These are phyloP conservation scores for Bonia amplexicaulis DNA, from an alignment of 176 grass and related monocot species.

Conservation along the genomic window DNA sequence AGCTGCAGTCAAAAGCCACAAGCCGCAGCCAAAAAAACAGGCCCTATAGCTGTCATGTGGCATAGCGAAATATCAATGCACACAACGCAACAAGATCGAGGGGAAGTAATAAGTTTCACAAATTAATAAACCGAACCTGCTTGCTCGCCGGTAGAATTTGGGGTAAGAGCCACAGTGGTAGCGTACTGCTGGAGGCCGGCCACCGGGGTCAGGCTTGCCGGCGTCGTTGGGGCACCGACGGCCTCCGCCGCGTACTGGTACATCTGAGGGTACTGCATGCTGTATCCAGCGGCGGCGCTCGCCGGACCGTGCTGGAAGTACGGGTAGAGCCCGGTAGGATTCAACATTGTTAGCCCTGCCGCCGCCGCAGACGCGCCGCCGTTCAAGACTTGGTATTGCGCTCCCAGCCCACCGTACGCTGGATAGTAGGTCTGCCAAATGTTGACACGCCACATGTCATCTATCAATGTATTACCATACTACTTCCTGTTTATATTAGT, in stretches of 20 bases:
- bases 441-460: not conserved
- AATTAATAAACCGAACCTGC: constrained; percentile 18
- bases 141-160: not conserved
- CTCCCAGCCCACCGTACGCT: constrained; percentile 6
- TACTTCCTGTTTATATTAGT: too few relatives aligned
- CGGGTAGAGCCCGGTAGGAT: constrained; percentile 14
- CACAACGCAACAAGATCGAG: not conserved
- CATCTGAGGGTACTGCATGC: constrained; percentile 35
- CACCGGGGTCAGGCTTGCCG: not conserved
- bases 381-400: constrained; percentile 21
- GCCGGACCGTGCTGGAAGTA: constrained; percentile 17
- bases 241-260: constrained; percentile 28
- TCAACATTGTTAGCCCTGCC: constrained; percentile 21
- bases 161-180: not conserved
- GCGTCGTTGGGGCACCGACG: not conserved
- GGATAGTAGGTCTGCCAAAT: constrained; percentile 31
- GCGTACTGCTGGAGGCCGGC: constrained; percentile 26
- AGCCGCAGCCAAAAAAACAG: too few relatives aligned
- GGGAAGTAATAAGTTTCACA: not conserved
- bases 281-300: not conserved
- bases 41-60: too few relatives aligned
- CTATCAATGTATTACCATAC: not conserved
- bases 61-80: too few relatives aligned
- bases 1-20: too few relatives aligned
- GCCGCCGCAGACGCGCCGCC: not conserved